Base-by-base conservation (phyloP, 768 basidiomycete species). In the Rhodotorula toruloides region DNA sequence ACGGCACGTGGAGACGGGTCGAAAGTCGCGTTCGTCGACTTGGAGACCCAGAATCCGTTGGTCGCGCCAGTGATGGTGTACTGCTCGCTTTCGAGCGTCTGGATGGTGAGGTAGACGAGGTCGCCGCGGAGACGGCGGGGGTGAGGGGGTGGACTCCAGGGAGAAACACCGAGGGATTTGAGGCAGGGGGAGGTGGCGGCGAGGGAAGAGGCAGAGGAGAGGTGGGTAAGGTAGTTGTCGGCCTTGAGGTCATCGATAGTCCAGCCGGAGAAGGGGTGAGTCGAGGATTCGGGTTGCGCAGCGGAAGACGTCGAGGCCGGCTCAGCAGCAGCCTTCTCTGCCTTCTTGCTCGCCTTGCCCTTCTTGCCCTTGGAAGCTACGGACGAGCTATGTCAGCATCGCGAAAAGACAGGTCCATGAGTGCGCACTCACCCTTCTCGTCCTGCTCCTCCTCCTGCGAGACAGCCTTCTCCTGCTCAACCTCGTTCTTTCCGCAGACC, bases 131-230 rank as follows among this genome's bases (percentile, higher is more conserved):
- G 74, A 21, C 79, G 77, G 27, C 77, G 76, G 43, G 79, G 76
- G 36, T 79, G 77, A 21, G 80, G 76, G 14, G 80, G 80, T 22
- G 80, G 80, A 72, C 79, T 80, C 77, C 80, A 81, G 14, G 78
- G 77, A 21, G 79, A 79, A 48, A 81, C 64, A 52, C 74, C 72
- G 43, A 80, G 71, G 3, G 75, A 68, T 63, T 75, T 76, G 47
- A 80, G 55, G 57, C 76, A 67, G 21, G 65, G 70, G 1, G 69
- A 63, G 21, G 61, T 36, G 42, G 54, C 43, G 32, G 70, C 32
- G 42, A 58, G 60, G 37, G 70, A 58, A 10, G 62, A 31, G 36
- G 58, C 54, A 0, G 65, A 27, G 8, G 44, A 3, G 40, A 67
- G 53, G 42, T 61, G 60, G 36, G 61, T 37, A 21, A 68, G 61